Conservation (phyloP, 305 asterid genomes). For the Solanum hybrid region DNA sequence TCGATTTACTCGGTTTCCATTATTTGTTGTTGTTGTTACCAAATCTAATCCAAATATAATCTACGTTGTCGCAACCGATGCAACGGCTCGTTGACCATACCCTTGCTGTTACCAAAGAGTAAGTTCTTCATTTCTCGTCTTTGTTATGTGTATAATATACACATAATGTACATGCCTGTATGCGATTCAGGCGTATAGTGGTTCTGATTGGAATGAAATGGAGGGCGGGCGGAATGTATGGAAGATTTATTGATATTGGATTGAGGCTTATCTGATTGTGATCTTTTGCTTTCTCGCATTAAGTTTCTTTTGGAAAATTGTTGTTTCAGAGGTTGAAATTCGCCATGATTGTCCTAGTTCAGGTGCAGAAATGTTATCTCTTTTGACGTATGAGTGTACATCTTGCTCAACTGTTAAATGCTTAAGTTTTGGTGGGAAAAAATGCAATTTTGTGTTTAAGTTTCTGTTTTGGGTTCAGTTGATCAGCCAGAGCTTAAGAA, state of each 20-base stretch:
- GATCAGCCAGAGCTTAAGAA: not conserved
- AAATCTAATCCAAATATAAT: not conserved
- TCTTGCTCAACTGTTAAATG: not conserved
- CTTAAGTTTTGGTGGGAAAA: not conserved
- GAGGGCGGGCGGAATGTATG: not conserved
- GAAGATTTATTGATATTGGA: not conserved
- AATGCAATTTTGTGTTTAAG: not conserved
- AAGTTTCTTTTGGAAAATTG: not conserved
- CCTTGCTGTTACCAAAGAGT: constrained; percentile 92
- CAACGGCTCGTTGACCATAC: constrained; percentile 90
- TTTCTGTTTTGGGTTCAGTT: not conserved
- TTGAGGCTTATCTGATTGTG: not conserved
- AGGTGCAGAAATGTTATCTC: not conserved
- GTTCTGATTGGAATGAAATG: not conserved
- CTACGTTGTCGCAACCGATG: constrained; percentile 29
- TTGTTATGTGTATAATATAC: not conserved
- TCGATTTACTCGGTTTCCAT: not conserved
- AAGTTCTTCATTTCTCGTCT: constrained; percentile 5
- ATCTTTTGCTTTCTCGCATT: not conserved
- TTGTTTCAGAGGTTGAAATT: not conserved
- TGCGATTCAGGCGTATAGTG: not conserved
- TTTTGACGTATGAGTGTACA: not conserved
- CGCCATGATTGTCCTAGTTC: not conserved
- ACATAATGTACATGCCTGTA: not conserved
- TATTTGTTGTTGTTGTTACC: not conserved